phyloP scores from a whole-genome alignment of 495 filamentous ascomycete species.

The Chaetomium tenue region DNA sequence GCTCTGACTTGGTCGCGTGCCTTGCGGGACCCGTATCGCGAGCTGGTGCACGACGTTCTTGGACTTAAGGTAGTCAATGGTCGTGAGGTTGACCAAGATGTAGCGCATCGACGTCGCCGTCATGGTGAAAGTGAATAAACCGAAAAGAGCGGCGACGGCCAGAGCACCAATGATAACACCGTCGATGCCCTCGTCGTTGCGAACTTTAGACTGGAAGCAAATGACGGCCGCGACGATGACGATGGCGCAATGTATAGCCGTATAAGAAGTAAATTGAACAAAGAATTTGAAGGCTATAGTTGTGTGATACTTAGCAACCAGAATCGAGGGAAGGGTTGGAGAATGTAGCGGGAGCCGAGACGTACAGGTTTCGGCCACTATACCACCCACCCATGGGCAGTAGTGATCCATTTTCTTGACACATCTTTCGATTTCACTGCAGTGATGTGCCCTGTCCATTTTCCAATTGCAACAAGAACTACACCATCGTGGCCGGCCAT shows the following conservation, averaged over 20 bases:
- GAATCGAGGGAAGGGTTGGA: background rate
- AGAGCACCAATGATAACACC: conserved; percentile 40
- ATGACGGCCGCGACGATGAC: conserved; percentile 51
- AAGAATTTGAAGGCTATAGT: conserved; percentile 77
- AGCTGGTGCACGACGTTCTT: conserved; percentile 65
- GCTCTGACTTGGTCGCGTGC: conserved; percentile 42
- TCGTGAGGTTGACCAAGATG: conserved; percentile 68
- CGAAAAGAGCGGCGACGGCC: conserved; percentile 61
- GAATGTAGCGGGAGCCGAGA: background rate
- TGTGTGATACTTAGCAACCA: conserved; percentile 15
- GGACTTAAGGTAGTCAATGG: conserved; percentile 71
- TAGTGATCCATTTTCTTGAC: conserved; percentile 90
- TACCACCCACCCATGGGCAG: conserved; percentile 92
- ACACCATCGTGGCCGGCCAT: conserved; percentile 81
- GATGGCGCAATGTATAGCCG: conserved; percentile 63
- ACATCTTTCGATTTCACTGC: conserved; percentile 74
- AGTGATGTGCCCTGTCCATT: conserved; percentile 81
- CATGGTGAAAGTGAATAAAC: conserved; percentile 74
- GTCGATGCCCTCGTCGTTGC: conserved; percentile 33
- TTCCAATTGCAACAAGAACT: conserved; percentile 77
- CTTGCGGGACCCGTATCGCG: conserved; percentile 67
- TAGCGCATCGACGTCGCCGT: conserved; percentile 65
- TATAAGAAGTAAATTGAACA: conserved; percentile 76
- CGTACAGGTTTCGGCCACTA: conserved; percentile 71
- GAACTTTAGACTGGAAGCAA: conserved; percentile 30